A percentile compares a stretch with the other conserved stretches of the same genome.
phyloP scores from a whole-genome alignment of 176 grass and related monocot genomes.

The Musa itinerans region DNA sequence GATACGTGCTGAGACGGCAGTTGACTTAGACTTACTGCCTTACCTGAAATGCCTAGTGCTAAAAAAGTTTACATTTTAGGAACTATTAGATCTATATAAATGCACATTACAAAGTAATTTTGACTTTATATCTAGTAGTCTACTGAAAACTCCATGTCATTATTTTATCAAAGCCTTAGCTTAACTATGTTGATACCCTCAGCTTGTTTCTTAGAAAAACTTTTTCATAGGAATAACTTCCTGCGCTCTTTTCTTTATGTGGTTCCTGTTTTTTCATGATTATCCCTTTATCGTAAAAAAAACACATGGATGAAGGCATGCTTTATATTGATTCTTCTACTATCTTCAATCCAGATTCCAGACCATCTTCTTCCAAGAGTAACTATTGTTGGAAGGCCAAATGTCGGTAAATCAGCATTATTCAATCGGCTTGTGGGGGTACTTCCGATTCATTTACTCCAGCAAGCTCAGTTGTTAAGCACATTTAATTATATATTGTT shows the following conservation, averaged over 20 bases:
- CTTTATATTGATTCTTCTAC: neutral
- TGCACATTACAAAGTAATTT: no score
- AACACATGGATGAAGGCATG: neutral
- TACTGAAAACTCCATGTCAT: no score
- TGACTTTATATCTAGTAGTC: no score
- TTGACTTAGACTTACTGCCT: no score
- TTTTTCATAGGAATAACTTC: no score
- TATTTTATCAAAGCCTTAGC: no score
- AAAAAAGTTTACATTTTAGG: no score
- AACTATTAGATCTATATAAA: no score
- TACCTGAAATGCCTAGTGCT: no score
- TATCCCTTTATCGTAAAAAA: neutral
- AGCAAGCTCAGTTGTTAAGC: neutral
- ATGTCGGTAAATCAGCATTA: constrained; percentile 89
- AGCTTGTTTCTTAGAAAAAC: neutral
- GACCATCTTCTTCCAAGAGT: constrained; percentile 78
- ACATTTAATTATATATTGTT: neutral
- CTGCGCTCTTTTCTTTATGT: neutral
- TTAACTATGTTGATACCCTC: no score
- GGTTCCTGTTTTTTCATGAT: neutral
- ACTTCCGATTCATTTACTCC: constrained; percentile 2
- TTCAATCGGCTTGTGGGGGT: constrained; percentile 96
- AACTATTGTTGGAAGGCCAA: constrained; percentile 82
- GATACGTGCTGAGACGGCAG: no score
- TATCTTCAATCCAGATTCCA: constrained; percentile 45